Evolutionary conservation across 805 yeast genomes (phyloP).

Genomic region (Yarrowia porcina): DNA sequence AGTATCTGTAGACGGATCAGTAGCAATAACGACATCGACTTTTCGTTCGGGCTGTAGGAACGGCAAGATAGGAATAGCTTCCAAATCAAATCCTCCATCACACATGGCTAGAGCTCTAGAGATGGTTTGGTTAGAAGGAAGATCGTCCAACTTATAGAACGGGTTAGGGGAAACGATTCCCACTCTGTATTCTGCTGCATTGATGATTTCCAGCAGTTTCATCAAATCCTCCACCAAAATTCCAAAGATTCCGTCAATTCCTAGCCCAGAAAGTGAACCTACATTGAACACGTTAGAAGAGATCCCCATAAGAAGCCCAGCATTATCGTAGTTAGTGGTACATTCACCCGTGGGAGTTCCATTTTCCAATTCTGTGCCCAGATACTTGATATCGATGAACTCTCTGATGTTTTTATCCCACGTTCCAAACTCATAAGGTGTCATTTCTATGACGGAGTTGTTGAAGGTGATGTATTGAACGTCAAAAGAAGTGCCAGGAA

Average conservation of each 20-base stretch:
- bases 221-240: conserved; percentile 52
- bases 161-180: conserved; percentile 73
- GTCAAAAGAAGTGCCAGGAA: not conserved
- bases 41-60: conserved; percentile 56
- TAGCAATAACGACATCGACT: conserved; percentile 61
- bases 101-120: conserved; percentile 47
- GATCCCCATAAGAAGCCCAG: conserved; percentile 77
- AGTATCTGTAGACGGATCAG: conserved; percentile 67
- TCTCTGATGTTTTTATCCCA: conserved; percentile 76
- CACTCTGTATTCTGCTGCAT: conserved; percentile 48
- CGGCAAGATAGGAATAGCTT: conserved; percentile 63
- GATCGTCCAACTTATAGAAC: conserved; percentile 48
- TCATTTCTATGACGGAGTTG: conserved; percentile 29
- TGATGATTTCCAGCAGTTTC: conserved; percentile 48
- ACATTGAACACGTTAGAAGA: conserved; percentile 77
- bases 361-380: conserved; percentile 61
- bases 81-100: conserved; percentile 71
- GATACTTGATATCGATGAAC: conserved; percentile 62
- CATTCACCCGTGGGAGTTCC: conserved; percentile 59
- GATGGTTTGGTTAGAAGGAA: conserved; percentile 42
- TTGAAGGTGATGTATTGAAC: not conserved
- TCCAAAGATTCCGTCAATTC: not conserved
- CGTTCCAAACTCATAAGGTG: conserved; percentile 75
- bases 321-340: conserved; percentile 69
- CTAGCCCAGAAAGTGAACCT: not conserved